Percentiles rank a stretch among this genome's conserved stretches.
Conservation (phyloP, 75 land plant species). For the Larix kaempferi region DNA sequence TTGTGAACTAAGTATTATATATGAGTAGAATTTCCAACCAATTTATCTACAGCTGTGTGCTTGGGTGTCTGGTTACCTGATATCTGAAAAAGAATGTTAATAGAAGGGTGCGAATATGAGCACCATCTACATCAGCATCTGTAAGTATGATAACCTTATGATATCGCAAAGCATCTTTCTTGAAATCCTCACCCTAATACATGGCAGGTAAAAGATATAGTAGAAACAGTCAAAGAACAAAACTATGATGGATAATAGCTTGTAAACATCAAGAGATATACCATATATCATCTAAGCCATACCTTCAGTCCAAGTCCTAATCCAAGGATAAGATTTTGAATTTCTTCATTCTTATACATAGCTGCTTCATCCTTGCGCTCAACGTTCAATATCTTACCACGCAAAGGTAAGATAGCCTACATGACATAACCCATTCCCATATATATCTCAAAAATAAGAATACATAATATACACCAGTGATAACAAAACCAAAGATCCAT, state of each 20-base stretch:
- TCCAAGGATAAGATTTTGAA: conserved; percentile 90
- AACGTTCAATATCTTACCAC: conserved; percentile 93
- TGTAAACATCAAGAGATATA: not conserved
- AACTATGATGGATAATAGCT: not conserved
- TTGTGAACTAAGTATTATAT: not conserved
- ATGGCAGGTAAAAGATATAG: not conserved
- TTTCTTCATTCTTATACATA: conserved; percentile 95
- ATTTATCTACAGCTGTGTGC: not conserved
- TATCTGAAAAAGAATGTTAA: conserved; percentile 98
- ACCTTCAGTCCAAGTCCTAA: conserved; percentile 99
- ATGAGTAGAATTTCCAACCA: not conserved
- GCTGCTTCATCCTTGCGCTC: conserved; percentile 96
- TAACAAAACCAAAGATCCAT: not conserved
- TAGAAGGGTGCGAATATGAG: conserved; percentile 91
- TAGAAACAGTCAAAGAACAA: not conserved
- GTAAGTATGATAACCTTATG: conserved; percentile 96
- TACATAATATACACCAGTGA: not conserved
- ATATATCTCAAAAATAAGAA: not conserved
- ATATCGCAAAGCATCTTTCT: conserved; percentile 80
- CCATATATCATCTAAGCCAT: not conserved
- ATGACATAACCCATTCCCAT: not conserved
- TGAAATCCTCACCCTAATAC: conserved; percentile 93
- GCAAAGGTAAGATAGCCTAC: conserved; percentile 91
- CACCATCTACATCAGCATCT: conserved; percentile 99
- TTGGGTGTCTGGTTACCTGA: conserved; percentile 52